Evolutionary conservation across 164 flowering plant species (phyloP).

Genomic region (Liriodendron chinense): DNA sequence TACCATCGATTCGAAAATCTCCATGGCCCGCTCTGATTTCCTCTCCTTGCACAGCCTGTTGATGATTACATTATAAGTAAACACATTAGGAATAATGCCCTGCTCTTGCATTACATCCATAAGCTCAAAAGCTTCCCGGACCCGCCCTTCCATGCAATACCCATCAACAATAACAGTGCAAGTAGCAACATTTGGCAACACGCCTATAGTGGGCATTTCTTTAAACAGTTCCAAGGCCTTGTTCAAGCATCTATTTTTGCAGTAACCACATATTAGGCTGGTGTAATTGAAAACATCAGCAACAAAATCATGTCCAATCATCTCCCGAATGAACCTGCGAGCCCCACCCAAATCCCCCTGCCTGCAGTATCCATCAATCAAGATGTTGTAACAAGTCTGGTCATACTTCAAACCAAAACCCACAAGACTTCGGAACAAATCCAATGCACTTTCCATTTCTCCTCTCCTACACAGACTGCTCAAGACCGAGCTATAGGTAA

Average conservation of each 20-base stretch:
- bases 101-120: conserved; percentile 34
- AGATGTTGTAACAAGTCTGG: conserved; percentile 27
- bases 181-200: conserved; percentile 27
- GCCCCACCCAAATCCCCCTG: conserved; percentile 43
- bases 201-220: conserved; percentile 31
- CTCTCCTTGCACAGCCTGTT: conserved; percentile 37
- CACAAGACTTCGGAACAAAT: conserved; percentile 28
- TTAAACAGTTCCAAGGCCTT: conserved; percentile 33
- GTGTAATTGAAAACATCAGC: conserved; percentile 33
- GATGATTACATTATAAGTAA: conserved; percentile 39
- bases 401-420: conserved; percentile 39
- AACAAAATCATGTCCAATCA: conserved; percentile 34
- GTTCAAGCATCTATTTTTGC: conserved; percentile 32
- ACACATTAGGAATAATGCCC: conserved; percentile 38
- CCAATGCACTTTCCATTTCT: conserved; percentile 29
- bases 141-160: conserved; percentile 43
- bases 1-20: conserved; percentile 48
- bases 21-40: conserved; percentile 33
- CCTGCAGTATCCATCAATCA: conserved; percentile 42
- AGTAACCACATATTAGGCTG: conserved; percentile 35
- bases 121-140: conserved; percentile 40
- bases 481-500: conserved; percentile 42
- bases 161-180: conserved; percentile 40
- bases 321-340: conserved; percentile 33
- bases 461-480: conserved; percentile 38